Conservation (phyloP, 2,329 filamentous ascomycete genomes). For the Calonectria naviculata region DNA sequence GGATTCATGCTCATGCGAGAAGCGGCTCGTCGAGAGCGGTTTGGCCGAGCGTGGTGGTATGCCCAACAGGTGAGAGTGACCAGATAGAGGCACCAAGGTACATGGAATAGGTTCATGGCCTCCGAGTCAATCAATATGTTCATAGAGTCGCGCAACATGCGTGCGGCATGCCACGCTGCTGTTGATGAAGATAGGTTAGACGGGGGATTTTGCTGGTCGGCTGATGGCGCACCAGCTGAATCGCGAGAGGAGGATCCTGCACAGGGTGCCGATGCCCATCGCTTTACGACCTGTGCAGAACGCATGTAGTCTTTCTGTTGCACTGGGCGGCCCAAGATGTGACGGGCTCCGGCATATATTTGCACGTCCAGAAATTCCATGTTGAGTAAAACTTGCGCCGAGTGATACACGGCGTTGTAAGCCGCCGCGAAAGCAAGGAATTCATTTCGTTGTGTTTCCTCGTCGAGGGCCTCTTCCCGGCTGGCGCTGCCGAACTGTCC, state of each 20-base stretch:
- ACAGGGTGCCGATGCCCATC: slow-evolving; percentile 53
- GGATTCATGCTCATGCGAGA: not conserved
- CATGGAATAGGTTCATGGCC: slow-evolving; percentile 66
- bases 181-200: slow-evolving; percentile 46
- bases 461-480: not conserved
- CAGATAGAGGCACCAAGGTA: slow-evolving; percentile 71
- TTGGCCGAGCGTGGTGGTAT: slow-evolving; percentile 58
- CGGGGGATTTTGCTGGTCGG: not conserved
- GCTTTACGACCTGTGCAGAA: slow-evolving; percentile 62
- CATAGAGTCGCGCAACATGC: slow-evolving; percentile 61
- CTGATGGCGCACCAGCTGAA: not conserved
- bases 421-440: slow-evolving; percentile 56
- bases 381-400: slow-evolving; percentile 66
- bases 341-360: slow-evolving; percentile 68
- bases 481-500: not conserved
- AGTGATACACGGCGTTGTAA: slow-evolving; percentile 67
- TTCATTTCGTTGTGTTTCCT: slow-evolving; percentile 31
- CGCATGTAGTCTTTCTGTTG: slow-evolving; percentile 60
- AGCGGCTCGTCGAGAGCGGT: not conserved
- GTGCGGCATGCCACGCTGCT: slow-evolving; percentile 65
- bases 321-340: slow-evolving; percentile 68
- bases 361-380: slow-evolving; percentile 71
- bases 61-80: slow-evolving; percentile 69
- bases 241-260: not conserved
- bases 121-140: slow-evolving; percentile 61